These are phyloP conservation scores for Pulveroboletus sp. DNA, from an alignment of 768 basidiomycete species.

Conservation along the genomic window DNA sequence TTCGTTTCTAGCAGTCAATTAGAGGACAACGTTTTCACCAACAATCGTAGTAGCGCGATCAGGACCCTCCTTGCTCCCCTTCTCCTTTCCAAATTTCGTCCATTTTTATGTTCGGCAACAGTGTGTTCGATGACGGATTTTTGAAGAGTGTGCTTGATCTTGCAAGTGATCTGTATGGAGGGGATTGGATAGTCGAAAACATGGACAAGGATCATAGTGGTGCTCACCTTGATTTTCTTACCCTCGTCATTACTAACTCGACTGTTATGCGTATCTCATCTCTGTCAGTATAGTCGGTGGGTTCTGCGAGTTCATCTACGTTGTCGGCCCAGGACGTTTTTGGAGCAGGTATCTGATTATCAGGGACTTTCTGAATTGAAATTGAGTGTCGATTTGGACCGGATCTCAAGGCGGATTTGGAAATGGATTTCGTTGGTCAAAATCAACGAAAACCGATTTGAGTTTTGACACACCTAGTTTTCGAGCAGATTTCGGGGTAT, in stretches of 20 bases:
- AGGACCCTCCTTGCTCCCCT: slow-evolving; percentile 82
- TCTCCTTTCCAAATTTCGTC: slow-evolving; percentile 92
- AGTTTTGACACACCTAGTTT: too few species aligned
- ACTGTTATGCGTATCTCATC: slow-evolving; percentile 85
- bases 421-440: too few species aligned
- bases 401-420: too few species aligned
- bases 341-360: slow-evolving; percentile 24
- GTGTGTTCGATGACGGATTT: slow-evolving; percentile 92
- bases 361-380: too few species aligned
- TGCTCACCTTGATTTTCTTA: slow-evolving; percentile 84
- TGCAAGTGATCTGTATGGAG: slow-evolving; percentile 68
- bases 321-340: slow-evolving; percentile 91
- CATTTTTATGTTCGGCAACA: slow-evolving; percentile 93
- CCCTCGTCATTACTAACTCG: slow-evolving; percentile 91
- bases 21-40: slow-evolving; percentile 67
- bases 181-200: background rate
- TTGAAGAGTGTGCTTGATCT: slow-evolving; percentile 82
- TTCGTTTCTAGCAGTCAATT: slow-evolving; percentile 62
- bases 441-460: too few species aligned
- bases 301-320: slow-evolving; percentile 69
- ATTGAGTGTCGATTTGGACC: too few species aligned
- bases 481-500: too few species aligned
- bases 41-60: slow-evolving; percentile 94
- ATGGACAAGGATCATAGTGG: background rate
- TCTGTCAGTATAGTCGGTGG: slow-evolving; percentile 68